Evolutionary conservation across 2,329 filamentous ascomycete genomes (phyloP), one percentile per base, ranked within the genome.

Genomic region (Colletotrichum lindemuthianum): DNA sequence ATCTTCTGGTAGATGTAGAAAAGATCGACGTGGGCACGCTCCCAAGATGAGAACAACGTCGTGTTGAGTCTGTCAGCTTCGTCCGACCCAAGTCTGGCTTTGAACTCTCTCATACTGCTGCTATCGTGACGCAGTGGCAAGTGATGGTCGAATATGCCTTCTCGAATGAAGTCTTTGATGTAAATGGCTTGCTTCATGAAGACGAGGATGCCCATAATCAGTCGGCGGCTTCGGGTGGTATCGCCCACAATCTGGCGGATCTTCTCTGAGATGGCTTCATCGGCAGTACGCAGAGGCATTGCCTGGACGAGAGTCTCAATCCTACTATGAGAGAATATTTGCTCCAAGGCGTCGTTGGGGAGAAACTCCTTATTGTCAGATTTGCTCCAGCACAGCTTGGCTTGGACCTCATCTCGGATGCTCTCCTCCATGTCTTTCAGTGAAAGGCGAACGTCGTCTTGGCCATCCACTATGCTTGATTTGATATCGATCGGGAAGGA

Each of bases 1-100:
- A 63, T 57, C 3, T 36, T 58, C 16, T 58, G 59, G 33, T 63
- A 58, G 4, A 51, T 41, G 13, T 63, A 51, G 13, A 63, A 63
- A 11, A 58, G 45, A 50, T 52, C 59, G n/a, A 63, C 16, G 39
- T 63, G 45, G 13, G 58, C 40, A 24, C 59, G 53, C 40, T 63
- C 59, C 59, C 53, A 58, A 6, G 11, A 7, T 15, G 2, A 11
- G 15, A 63, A 58, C 2, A 58, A 34, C 4, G 53, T 58, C 32
- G 47, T 24, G 24, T 63, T 63, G 6, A 16, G 4, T 4, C 3
- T 8, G 5, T 44, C 24, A 8, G 2, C 53, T 10, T 33, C 24
- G 24, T 24, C 24, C 24, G 24, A 24, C 24, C 24, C 52, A 13
- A 39, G 32, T 13, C 41, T 24, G 41, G 41, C 47, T 47, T 41